Conservation (phyloP, 2,329 filamentous ascomycete species). For the Lachnellula willkommii region DNA sequence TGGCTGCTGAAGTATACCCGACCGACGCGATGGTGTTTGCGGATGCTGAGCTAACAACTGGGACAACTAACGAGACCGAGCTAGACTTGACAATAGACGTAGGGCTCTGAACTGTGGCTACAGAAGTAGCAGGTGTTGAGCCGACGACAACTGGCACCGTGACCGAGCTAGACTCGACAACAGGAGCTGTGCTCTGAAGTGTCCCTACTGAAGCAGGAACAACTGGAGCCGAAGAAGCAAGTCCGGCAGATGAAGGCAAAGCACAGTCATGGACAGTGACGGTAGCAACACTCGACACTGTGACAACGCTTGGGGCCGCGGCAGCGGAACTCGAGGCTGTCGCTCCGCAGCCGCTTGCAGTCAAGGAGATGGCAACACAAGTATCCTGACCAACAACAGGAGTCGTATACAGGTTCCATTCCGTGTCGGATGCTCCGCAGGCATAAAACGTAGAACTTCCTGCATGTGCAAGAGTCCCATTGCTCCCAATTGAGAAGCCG, state of each 20-base stretch:
- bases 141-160: too few species aligned
- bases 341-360: constrained; percentile 35
- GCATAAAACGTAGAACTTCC: constrained; percentile 51
- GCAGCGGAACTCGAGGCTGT: neutral
- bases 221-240: neutral
- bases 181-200: neutral
- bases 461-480: constrained; percentile 46
- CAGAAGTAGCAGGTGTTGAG: too few species aligned
- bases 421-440: constrained; percentile 50
- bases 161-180: neutral
- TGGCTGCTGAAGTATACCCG: too few species aligned
- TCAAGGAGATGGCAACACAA: constrained; percentile 46
- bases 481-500: constrained; percentile 51
- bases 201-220: neutral
- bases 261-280: constrained; percentile 15
- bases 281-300: neutral
- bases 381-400: constrained; percentile 39
- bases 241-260: neutral
- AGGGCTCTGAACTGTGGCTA: too few species aligned
- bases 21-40: neutral
- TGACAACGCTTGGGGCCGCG: neutral
- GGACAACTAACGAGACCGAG: too few species aligned
- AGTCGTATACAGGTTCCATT: constrained; percentile 50
- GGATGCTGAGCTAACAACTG: neutral
- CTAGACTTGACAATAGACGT: too few species aligned